These are phyloP conservation scores for Blastobotrys mokoenaii DNA, from an alignment of 805 yeast species.

Conservation along the genomic window DNA sequence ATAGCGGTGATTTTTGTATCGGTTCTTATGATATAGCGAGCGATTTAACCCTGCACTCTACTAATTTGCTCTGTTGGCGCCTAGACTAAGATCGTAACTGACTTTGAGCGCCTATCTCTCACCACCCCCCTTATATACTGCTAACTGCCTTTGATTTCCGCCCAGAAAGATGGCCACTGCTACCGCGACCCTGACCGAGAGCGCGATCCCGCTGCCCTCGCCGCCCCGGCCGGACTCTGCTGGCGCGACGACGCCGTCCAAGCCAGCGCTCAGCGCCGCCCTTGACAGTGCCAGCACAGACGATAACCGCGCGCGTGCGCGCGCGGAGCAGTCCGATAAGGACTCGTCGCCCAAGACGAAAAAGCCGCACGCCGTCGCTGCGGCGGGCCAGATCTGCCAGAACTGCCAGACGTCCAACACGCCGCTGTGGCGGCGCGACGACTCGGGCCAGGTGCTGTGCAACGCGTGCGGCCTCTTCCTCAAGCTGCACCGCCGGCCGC, in stretches of 20 bases:
- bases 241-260: no score
- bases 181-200: not conserved
- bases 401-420: slow-evolving; percentile 91
- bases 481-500: slow-evolving; percentile 83
- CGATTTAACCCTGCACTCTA: no score
- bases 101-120: not conserved
- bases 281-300: no score
- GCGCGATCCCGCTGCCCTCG: not conserved
- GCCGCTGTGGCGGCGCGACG: slow-evolving; percentile 93
- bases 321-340: no score
- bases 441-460: slow-evolving; percentile 80
- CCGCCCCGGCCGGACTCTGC: no score
- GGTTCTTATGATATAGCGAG: no score
- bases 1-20: not conserved
- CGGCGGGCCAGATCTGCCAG: slow-evolving; percentile 46
- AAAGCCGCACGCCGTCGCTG: not conserved
- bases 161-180: not conserved
- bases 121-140: not conserved
- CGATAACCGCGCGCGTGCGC: no score
- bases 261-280: no score
- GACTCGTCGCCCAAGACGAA: not conserved
- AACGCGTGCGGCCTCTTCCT: slow-evolving; percentile 90
- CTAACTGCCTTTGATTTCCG: not conserved
- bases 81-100: not conserved
- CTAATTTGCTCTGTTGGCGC: no score